Base-by-base conservation (phyloP, 768 basidiomycete species). In the Rhizopogon vesiculosus region DNA sequence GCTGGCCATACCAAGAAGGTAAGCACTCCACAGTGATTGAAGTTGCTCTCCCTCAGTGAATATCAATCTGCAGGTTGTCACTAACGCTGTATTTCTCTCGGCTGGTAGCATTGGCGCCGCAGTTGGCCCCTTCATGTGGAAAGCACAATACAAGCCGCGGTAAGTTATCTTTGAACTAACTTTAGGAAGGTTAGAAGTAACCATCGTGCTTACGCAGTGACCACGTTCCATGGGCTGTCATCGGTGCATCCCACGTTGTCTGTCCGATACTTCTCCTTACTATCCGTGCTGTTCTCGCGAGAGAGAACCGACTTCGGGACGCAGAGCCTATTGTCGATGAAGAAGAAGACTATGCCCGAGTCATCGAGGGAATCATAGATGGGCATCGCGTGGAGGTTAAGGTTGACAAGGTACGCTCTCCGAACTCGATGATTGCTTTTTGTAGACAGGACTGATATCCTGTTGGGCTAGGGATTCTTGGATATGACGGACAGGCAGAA, bases 401-500 rank as follows among this genome's bases (percentile, higher is more conserved):
- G 3, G 25, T 25, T 4, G 4, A 25, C 4, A 25, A 25, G 78
- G 86, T 83, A 56, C 16, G 44, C 16, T 28, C 25, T 45, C 44
- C 16, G 25, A 28, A 28, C 25, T 28, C 16, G 15, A 16, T 16
- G 16, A 3, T 28, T 15, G 15, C 25, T 16, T 9, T 53, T 52
- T 9, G 7, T 15, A 9, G 9, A 18, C 19, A 38, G 10, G 16
- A 28, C 8, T 29, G 33, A 39, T 25, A 16, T 22, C 5, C 50
- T 51, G 50, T 16, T n/a, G 1, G 15, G 6, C 35, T 50, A 89
- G 85, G 86, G 81, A 75, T 86, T 81, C 65, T 66, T 88, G 71
- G 87, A 90, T 63, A 69, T 89, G 61, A 90, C 87, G 2, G 87
- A 90, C 63, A 74, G 70, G 28, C 83, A 88, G 65, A 89, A 89